Evolutionary conservation across 495 filamentous ascomycete genomes (phyloP).

Genomic region (Tuber microsphaerosporum): DNA sequence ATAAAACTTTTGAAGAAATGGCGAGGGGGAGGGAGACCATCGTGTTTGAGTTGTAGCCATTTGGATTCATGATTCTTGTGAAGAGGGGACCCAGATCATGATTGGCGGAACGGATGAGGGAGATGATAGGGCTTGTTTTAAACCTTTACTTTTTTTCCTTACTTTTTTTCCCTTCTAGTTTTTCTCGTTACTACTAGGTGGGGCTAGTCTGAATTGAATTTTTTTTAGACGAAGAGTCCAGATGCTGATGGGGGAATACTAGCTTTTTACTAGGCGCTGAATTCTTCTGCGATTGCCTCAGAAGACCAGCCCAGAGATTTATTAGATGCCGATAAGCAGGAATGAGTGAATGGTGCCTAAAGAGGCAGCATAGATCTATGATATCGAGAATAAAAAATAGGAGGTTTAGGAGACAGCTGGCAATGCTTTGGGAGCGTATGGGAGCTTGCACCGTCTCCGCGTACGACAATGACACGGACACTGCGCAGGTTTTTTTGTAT

Average conservation of each 20-base stretch:
- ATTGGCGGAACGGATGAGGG: slow-evolving; percentile 11
- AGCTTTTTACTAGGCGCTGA: background rate
- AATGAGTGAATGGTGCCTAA: background rate
- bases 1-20: background rate
- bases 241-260: background rate
- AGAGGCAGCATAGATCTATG: slow-evolving; percentile 10
- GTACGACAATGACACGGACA: background rate
- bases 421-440: slow-evolving; percentile 7
- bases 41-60: background rate
- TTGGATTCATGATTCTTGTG: slow-evolving; percentile 7
- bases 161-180: background rate
- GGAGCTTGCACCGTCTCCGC: slow-evolving; percentile 13
- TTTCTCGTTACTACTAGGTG: background rate
- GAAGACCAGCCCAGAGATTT: background rate
- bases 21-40: background rate
- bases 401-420: slow-evolving; percentile 5
- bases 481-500: slow-evolving; percentile 11
- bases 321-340: background rate
- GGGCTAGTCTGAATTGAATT: background rate
- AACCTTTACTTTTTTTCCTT: background rate
- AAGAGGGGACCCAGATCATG: slow-evolving; percentile 11
- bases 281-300: background rate
- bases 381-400: slow-evolving; percentile 11
- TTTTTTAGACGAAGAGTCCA: background rate
- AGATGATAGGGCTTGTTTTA: slow-evolving; percentile 6